Percentiles rank a stretch among this genome's conserved stretches.
These are phyloP conservation scores for Desmodesmus armatus DNA, from an alignment of 139 green algal species.

Conservation along the genomic window DNA sequence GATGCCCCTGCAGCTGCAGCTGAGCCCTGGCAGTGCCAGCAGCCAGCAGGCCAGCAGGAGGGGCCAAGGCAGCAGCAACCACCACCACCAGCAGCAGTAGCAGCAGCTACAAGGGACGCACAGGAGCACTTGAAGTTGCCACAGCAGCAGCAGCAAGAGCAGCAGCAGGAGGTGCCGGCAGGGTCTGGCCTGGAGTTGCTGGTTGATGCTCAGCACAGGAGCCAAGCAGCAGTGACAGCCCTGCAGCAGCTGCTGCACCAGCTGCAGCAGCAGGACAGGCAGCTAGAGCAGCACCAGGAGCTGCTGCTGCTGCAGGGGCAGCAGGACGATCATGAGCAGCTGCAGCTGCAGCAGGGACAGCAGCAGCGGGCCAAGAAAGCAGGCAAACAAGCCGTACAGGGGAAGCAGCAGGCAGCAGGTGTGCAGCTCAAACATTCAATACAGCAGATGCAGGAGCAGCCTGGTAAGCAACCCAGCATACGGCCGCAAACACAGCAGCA, in stretches of 20 bases:
- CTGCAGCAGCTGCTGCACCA: not conserved
- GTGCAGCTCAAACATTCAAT: too few species aligned
- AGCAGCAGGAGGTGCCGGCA: too few species aligned
- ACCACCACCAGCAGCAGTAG: too few species aligned
- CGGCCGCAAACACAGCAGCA: not conserved
- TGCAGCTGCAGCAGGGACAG: not conserved
- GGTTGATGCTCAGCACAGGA: too few species aligned
- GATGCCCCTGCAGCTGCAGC: too few species aligned
- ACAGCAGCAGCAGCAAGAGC: too few species aligned
- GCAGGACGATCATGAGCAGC: not conserved
- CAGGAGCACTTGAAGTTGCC: too few species aligned
- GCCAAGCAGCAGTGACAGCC: not conserved
- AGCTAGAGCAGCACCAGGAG: conserved; percentile 11
- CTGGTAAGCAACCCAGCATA: not conserved
- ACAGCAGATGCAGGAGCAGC: not conserved
- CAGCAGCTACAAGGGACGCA: too few species aligned
- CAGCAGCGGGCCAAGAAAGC: not conserved
- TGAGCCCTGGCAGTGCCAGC: too few species aligned
- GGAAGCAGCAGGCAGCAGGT: not conserved
- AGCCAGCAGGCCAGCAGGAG: too few species aligned
- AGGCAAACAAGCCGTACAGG: not conserved
- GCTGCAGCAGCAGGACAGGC: not conserved
- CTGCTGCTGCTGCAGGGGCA: not conserved
- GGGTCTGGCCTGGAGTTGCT: too few species aligned
- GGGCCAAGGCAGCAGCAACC: too few species aligned